Evolutionary conservation across 805 yeast species (phyloP).

Genomic region (Ogataea salicorniae): DNA sequence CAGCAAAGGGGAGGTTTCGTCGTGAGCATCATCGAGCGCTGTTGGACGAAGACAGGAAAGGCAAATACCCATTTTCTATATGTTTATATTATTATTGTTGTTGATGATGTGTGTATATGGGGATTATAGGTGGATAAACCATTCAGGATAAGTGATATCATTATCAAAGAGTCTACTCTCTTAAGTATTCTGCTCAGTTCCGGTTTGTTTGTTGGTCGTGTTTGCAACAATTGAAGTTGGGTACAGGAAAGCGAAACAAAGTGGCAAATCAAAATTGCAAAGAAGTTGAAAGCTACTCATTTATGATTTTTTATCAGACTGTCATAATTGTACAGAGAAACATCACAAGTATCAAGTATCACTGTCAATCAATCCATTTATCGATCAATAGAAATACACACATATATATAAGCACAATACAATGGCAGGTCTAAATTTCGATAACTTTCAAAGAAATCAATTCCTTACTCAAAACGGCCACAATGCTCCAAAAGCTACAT

Average conservation of each 20-base stretch:
- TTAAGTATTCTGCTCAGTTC: too few species aligned
- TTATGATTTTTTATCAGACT: too few species aligned
- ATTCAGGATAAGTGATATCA: too few species aligned
- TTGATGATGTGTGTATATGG: neutral
- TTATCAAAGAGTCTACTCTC: too few species aligned
- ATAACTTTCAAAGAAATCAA: conserved; percentile 86
- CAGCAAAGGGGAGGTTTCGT: conserved; percentile 26
- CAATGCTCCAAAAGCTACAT: conserved; percentile 81
- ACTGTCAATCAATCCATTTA: too few species aligned
- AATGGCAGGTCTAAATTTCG: conserved; percentile 92
- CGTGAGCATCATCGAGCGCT: conserved; percentile 19
- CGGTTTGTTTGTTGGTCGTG: too few species aligned
- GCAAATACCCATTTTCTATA: conserved; percentile 28
- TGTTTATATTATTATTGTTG: neutral
- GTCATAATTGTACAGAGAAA: too few species aligned
- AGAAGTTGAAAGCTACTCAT: too few species aligned
- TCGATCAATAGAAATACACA: neutral
- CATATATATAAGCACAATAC: neutral
- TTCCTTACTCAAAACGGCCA: conserved; percentile 63
- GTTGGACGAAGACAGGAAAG: conserved; percentile 27
- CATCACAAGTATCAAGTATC: too few species aligned
- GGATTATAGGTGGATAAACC: neutral
- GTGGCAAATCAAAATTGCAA: too few species aligned
- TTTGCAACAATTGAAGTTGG: too few species aligned
- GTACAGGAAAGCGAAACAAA: too few species aligned